phyloP scores from a whole-genome alignment of 305 asterid species.

The Solanum chacoense region DNA sequence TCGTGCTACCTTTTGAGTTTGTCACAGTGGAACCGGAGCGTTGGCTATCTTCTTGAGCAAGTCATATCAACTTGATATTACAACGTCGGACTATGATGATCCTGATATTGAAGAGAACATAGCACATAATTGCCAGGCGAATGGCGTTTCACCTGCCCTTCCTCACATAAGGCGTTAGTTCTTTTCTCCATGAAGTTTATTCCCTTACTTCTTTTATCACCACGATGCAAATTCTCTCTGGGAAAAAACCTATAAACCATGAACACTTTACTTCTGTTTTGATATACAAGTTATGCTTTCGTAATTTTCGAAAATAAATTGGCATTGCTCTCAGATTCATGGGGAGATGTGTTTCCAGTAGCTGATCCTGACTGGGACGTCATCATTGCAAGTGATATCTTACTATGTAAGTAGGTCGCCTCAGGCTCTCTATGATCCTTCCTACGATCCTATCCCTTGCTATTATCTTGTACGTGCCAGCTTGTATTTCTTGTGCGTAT shows the following conservation, averaged over 20 bases:
- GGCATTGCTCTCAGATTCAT: conserved; percentile 47
- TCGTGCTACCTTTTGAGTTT: conserved; percentile 9
- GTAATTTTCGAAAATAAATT: neutral
- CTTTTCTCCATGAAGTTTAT: neutral
- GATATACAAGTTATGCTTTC: neutral
- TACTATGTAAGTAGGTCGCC: conserved; percentile 51
- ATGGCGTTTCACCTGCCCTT: conserved; percentile 62
- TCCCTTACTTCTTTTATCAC: neutral
- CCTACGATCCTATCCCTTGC: neutral
- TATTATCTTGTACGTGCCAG: neutral
- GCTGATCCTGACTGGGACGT: conserved; percentile 71
- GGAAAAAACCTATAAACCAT: neutral
- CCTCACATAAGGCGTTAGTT: conserved; percentile 73
- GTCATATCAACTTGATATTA: conserved; percentile 50
- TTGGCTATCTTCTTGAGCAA: conserved; percentile 72
- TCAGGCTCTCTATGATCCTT: neutral
- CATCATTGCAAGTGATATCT: conserved; percentile 82
- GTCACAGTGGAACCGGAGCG: conserved; percentile 92
- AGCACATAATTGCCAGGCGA: conserved; percentile 58
- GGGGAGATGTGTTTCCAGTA: conserved; percentile 80
- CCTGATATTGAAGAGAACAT: conserved; percentile 73
- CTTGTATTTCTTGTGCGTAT: neutral
- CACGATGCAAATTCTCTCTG: neutral
- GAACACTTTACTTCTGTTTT: neutral
- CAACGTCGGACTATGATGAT: conserved; percentile 96